Percentiles rank a stretch among this genome's conserved stretches.
Evolutionary conservation across 139 green algal genomes (phyloP).

Genomic region (Zygnema circumcarinatum): DNA sequence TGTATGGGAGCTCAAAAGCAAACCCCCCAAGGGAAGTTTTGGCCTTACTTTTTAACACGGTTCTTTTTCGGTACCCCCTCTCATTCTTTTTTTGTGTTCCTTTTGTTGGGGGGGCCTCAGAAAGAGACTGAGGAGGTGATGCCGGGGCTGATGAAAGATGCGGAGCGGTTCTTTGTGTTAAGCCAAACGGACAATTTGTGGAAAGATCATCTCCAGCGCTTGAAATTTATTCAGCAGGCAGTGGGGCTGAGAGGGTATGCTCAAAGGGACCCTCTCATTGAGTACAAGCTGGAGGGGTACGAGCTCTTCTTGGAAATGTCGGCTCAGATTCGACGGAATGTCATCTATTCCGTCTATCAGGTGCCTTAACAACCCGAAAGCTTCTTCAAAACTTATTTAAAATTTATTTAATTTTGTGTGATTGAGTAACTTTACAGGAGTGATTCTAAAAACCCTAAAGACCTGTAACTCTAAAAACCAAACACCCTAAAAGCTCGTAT

Average conservation of each 20-base stretch:
- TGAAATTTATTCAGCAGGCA: conserved; percentile 98
- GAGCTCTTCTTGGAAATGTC: conserved; percentile 88
- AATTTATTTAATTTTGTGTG: background rate
- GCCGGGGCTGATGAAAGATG: conserved; percentile 81
- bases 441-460: background rate
- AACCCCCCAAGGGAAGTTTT: too few relatives aligned
- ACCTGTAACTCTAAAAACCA: background rate
- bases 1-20: too few relatives aligned
- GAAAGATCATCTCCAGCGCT: conserved; percentile 96
- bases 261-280: conserved; percentile 91
- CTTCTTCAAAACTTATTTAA: background rate
- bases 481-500: too few relatives aligned
- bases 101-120: too few relatives aligned
- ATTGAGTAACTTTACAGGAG: background rate
- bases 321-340: conserved; percentile 90
- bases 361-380: conserved; percentile 61
- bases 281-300: conserved; percentile 99
- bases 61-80: too few relatives aligned
- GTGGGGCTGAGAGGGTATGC: conserved; percentile 89
- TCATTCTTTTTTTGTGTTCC: too few relatives aligned
- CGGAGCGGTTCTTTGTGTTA: conserved; percentile 94
- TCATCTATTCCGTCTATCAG: conserved; percentile 97
- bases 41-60: too few relatives aligned
- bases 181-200: conserved; percentile 94
- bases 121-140: conserved; percentile 6